Evolutionary conservation across 306 rosid species (phyloP).

Genomic region (Rosa multiflora): DNA sequence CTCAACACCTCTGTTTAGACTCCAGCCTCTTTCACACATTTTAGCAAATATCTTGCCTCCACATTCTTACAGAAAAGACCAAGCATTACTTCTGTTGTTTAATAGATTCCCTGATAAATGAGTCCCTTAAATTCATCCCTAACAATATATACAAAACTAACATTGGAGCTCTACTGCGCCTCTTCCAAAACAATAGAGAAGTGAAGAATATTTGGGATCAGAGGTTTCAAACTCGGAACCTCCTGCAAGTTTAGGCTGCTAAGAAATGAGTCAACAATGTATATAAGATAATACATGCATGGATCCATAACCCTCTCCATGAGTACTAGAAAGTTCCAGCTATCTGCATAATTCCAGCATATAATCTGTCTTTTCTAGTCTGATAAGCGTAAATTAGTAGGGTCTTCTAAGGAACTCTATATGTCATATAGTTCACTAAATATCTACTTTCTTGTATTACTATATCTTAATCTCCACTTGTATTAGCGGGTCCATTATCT

Average conservation of each 20-base stretch:
- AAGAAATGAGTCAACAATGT: neutral
- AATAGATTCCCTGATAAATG: neutral
- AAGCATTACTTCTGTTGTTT: neutral
- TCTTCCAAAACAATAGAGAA: neutral
- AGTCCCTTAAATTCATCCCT: neutral
- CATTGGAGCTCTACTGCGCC: neutral
- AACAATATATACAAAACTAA: neutral
- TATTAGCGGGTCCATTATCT: neutral
- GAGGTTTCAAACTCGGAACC: neutral
- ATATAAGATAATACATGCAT: neutral
- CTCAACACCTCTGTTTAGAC: neutral
- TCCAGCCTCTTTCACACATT: neutral
- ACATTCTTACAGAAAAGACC: neutral
- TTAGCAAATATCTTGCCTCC: no score
- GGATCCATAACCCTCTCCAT: neutral
- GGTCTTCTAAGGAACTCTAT: neutral
- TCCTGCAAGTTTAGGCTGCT: neutral
- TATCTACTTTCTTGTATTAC: neutral
- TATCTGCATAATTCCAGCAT: neutral
- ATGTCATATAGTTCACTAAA: conserved; percentile 4
- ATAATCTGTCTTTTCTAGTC: neutral
- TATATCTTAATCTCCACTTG: neutral
- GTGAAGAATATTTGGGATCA: neutral
- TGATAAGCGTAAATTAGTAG: neutral
- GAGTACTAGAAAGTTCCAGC: conserved; percentile 16